Base-by-base conservation (phyloP, 225 moss, liverwort and hornwort species). In the Marchantia polymorpha region DNA sequence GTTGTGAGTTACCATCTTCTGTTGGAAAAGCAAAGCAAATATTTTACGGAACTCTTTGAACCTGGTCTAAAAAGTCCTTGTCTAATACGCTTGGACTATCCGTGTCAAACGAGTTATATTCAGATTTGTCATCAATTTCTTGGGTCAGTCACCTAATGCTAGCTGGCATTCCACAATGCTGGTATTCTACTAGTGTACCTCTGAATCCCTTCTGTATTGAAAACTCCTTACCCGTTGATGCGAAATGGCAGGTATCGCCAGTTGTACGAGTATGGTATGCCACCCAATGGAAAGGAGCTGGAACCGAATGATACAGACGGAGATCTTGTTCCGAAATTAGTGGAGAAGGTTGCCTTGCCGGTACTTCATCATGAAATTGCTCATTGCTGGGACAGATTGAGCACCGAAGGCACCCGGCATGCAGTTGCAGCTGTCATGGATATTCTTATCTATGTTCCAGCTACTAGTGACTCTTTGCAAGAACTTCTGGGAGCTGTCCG, bases 371-470 rank as follows among this genome's bases (percentile, higher is more conserved):
- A 99, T 85, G 95, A 95, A 70, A 81, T 99, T 79, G 89, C 90
- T 75, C 91, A 93, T 85, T 99, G 99, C 82, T 99, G 99, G 99
- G 99, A 99, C 77, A 90, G 89, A 71, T 73, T 95, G 39, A 99
- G 99, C 81, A 90, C 85, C 5, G 81, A 84, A 68, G 95, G 95
- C 66, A 99, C 90, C 23, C 90, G 84, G 77, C 92, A 90, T 71
- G 95, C 91, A 69, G 92, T 92, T 7, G 81, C 86, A 70, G 95
- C 99, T 67, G 95, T 99, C 47, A 81, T 88, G 82, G 95, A 94
- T 82, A 85, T 95, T 76, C 85, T 99, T 69, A 89, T 93, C 54
- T 93, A 95, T 82, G 90, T 99, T 76, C 90, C 92, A 73, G 91
- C 95, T 79, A 89, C 90, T 25, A 95, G 93, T 79, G 92, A 93